Conservation (phyloP, 2,329 filamentous ascomycete species). For the Cytospora chrysosperma region DNA sequence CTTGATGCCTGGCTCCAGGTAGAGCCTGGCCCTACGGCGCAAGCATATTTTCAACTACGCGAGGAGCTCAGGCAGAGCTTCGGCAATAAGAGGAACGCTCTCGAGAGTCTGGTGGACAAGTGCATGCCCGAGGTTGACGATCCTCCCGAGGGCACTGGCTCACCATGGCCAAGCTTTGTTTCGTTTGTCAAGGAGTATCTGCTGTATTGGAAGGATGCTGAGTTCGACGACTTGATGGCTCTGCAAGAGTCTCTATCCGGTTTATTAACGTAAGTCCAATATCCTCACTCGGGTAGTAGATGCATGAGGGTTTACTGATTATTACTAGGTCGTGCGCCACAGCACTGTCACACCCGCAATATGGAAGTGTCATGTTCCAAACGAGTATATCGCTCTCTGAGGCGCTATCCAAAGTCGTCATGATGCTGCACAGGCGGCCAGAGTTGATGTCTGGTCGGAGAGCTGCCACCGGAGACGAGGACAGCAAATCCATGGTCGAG, state of each 20-base stretch:
- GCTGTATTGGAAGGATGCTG: slow-evolving; percentile 75
- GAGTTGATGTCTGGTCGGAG: slow-evolving; percentile 69
- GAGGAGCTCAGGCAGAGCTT: slow-evolving; percentile 64
- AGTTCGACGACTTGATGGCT: slow-evolving; percentile 70
- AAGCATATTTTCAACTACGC: slow-evolving; percentile 62
- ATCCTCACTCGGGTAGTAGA: neutral
- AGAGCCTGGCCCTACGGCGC: slow-evolving; percentile 64
- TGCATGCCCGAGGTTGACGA: slow-evolving; percentile 65
- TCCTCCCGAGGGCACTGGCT: slow-evolving; percentile 60
- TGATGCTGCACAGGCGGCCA: slow-evolving; percentile 77
- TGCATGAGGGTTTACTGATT: neutral
- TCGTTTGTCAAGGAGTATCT: slow-evolving; percentile 81
- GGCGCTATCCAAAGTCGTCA: slow-evolving; percentile 77
- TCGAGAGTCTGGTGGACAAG: slow-evolving; percentile 63
- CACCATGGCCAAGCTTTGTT: slow-evolving; percentile 73
- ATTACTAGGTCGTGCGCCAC: slow-evolving; percentile 70
- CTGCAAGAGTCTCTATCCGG: slow-evolving; percentile 74
- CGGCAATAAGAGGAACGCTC: slow-evolving; percentile 38
- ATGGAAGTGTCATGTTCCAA: slow-evolving; percentile 78
- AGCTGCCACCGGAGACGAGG: slow-evolving; percentile 59
- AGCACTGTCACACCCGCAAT: slow-evolving; percentile 74
- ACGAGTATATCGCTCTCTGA: slow-evolving; percentile 81
- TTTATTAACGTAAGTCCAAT: slow-evolving; percentile 65
- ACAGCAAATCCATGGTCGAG: slow-evolving; percentile 78
- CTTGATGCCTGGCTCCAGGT: slow-evolving; percentile 72